Conservation (phyloP, 306 rosid species). For the Hylodesmum podocarpum region DNA sequence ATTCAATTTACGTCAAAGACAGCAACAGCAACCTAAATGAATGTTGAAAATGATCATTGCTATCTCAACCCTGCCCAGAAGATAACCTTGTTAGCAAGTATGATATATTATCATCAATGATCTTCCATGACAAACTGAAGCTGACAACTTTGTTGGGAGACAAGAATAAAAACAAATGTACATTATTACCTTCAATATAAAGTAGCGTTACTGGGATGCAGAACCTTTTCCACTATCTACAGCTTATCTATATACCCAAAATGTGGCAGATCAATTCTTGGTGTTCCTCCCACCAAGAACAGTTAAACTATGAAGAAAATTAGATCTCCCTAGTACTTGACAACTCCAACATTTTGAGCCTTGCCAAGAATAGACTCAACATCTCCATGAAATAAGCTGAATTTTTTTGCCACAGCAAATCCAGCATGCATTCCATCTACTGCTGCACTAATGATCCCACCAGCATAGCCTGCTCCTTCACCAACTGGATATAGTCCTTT, state of each 20-base stretch:
- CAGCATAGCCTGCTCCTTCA: constrained; percentile 99
- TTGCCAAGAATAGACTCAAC: constrained; percentile 78
- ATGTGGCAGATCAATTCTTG: constrained; percentile 16
- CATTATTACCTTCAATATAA: constrained; percentile 15
- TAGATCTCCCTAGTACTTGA: constrained; percentile 58
- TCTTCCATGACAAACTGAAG: not conserved
- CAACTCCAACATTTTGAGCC: constrained; percentile 60
- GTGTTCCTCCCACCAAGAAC: constrained; percentile 19
- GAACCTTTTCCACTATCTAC: constrained; percentile 26
- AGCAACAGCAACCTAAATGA: constrained; percentile 12
- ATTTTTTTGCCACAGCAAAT: constrained; percentile 71
- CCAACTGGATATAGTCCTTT: constrained; percentile 93
- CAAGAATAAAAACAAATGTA: not conserved
- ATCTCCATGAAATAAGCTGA: constrained; percentile 55
- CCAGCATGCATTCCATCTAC: constrained; percentile 95
- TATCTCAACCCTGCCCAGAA: constrained; percentile 1
- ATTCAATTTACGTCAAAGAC: not conserved
- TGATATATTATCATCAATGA: not conserved
- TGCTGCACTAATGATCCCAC: constrained; percentile 95
- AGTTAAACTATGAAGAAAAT: constrained; percentile 12
- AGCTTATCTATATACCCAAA: not conserved
- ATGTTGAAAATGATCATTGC: not conserved
- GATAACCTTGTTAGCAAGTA: constrained; percentile 15
- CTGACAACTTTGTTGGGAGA: not conserved
- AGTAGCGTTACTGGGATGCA: not conserved